Evolutionary conservation across 768 basidiomycete species (phyloP), one percentile per base, ranked within the genome.

Genomic region (Lyophyllum decastes): DNA sequence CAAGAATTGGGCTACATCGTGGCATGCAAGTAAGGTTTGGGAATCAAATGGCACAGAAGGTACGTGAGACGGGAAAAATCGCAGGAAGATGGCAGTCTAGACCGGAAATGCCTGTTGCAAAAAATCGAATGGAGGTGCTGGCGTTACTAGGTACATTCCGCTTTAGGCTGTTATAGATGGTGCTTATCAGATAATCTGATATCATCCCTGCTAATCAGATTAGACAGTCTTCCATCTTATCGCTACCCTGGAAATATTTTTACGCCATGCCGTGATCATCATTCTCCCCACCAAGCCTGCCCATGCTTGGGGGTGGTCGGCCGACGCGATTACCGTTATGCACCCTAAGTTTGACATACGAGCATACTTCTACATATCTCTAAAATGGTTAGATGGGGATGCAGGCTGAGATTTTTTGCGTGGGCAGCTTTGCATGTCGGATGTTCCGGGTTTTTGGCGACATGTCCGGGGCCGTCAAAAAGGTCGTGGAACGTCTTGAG

Each of bases 141-240:
- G 46, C 24, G 4, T 26, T 48, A 51, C 35, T n/a, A n/a, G n/a
- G n/a, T n/a, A n/a, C n/a, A n/a, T 8, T 51, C 30, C 10, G 30
- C n/a, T n/a, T 30, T 30, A 30, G 30, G 49, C 46, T 24, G 46
- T 22, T 10, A 4, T 30, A 12, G 46, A 27, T 30, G 49, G 45
- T 2, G 17, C 38, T 60, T 60, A 60, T 60, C 59, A 43, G 50
- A 61, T 57, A 54, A 61, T 35, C 35, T 38, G 6, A 19, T 41
- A n/a, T 3, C 40, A 45, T 53, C 55, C n/a, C 17, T 25, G n/a
- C n/a, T n/a, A 14, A 34, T 24, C 35, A 26, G 24, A 49, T 33
- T 55, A 34, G 26, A 34, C 54, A 54, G 46, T 7, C 21, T 43
- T 47, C 33, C 43, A 54, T 54, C 54, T 55, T 55, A 55, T 55